These are phyloP conservation scores for Inonotus hispidus DNA, from an alignment of 1,284 basidiomycete genomes.

Conservation along the genomic window DNA sequence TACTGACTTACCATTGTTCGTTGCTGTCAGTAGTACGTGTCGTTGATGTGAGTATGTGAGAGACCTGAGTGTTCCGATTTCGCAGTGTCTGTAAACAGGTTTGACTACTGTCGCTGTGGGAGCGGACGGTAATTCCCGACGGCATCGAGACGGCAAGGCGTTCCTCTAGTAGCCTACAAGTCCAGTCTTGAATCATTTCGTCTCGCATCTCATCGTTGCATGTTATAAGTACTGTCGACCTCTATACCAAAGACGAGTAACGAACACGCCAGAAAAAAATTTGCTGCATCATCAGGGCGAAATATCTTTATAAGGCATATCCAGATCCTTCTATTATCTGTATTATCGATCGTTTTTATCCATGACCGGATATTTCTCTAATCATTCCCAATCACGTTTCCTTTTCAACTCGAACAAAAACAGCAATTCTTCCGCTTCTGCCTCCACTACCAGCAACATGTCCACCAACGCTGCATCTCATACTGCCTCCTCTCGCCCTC, in stretches of 20 bases:
- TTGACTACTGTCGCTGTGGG: neutral
- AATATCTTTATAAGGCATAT: neutral
- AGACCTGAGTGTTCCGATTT: neutral
- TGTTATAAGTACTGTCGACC: neutral
- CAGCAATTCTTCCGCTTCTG: constrained; percentile 18
- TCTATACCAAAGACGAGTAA: neutral
- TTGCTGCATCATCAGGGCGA: neutral
- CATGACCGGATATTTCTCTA: constrained; percentile 67
- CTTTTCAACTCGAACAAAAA: constrained; percentile 39
- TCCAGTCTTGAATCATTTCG: too few relatives aligned
- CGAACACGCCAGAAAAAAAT: neutral
- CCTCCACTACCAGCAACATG: constrained; percentile 17
- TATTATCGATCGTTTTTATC: constrained; percentile 7
- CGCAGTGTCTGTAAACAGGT: neutral
- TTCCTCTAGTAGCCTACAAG: too few relatives aligned
- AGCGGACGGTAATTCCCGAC: neutral
- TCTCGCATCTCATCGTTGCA: neutral
- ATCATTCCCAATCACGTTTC: constrained; percentile 71
- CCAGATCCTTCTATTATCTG: neutral
- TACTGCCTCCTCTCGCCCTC: constrained; percentile 34
- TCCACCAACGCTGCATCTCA: constrained; percentile 23
- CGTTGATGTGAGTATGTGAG: neutral
- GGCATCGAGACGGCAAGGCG: neutral
- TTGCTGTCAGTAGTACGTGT: neutral
- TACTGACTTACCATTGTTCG: neutral